Evolutionary conservation across 2,329 filamentous ascomycete species (phyloP), one percentile per base, ranked within the genome.

Genomic region (Chaetomiaceae sp.): DNA sequence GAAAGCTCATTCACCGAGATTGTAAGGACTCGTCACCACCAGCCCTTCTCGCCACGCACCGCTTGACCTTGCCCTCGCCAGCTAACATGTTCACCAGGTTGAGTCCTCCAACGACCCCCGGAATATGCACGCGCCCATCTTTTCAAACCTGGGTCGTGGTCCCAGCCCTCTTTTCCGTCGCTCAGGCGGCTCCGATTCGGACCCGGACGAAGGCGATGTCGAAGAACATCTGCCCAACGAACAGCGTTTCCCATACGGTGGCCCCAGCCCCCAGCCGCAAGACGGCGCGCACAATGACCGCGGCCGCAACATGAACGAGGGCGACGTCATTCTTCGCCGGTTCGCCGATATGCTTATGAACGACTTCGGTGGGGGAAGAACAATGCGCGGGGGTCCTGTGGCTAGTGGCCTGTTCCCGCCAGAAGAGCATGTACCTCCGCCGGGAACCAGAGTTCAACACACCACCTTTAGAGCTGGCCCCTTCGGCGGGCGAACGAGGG

Each of bases 1-100:
- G 67, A 77, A 4, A 83, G 84, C 33, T 89, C 95, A 18, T 85
- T 89, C 60, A 89, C 84, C 14, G 91, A 99, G 72, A 90, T 97
- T 62, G 91, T 95, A 75, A 65, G 86, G n/a, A n/a, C n/a, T 76
- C 20, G 11, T 13, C 32, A 2, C 9, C 1, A 21, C 34, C 36
- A 13, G 40, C n/a, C 44, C 6, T 21, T 6, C 16, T 18, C 5
- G 10, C 16, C 27, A 32, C 9, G 16, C 21, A n/a, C 13, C 27
- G 8, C 10, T 18, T 30, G 25, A 5, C 5, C 27, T 44, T n/a
- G 33, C 33, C 16, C 34, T 8, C 9, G 7, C 30, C 50, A 5
- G 34, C 63, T 65, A 32, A 64, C 52, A 27, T 14, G 14, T n/a
- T 52, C 13, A n/a, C 27, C 47, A 84, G 80, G 67, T 84, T 18